Conservation (phyloP, 208 protist genomes). For the Trichomonas tenax region DNA sequence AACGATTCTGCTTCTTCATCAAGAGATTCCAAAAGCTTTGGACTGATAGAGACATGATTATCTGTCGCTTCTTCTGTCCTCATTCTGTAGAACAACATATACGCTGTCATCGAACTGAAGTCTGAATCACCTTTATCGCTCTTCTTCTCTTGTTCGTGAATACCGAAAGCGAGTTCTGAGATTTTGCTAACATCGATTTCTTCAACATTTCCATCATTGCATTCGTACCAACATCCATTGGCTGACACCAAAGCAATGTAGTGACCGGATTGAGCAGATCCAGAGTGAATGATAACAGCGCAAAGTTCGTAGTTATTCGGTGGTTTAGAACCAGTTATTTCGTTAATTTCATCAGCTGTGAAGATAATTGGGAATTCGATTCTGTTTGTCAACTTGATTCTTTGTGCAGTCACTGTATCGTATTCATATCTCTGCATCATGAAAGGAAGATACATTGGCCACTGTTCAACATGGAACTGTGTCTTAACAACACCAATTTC, state of each 20-base stretch:
- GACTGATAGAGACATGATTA: background rate
- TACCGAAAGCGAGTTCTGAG: background rate
- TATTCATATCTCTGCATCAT: background rate
- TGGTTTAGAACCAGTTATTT: constrained; percentile 15
- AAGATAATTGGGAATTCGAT: constrained; percentile 50
- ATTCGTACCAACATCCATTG: background rate
- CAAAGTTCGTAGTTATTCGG: constrained; percentile 4
- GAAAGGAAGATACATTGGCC: background rate
- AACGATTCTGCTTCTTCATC: background rate
- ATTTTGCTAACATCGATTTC: background rate
- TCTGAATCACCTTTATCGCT: background rate
- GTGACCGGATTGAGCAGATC: background rate
- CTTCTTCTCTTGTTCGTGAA: background rate
- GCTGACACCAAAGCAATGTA: background rate
- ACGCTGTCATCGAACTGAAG: background rate
- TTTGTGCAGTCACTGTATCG: background rate
- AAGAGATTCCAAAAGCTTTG: background rate
- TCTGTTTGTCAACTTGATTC: constrained; percentile 41
- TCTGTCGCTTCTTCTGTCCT: background rate
- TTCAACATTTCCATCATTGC: background rate
- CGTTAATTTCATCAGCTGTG: constrained; percentile 41
- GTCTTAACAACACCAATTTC: background rate
- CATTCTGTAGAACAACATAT: background rate
- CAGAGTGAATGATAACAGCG: background rate
- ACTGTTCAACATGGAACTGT: background rate